Percentiles rank a stretch among this genome's conserved stretches.
Conservation (phyloP, 2,329 filamentous ascomycete species). For the Stenocarpella maydis region DNA sequence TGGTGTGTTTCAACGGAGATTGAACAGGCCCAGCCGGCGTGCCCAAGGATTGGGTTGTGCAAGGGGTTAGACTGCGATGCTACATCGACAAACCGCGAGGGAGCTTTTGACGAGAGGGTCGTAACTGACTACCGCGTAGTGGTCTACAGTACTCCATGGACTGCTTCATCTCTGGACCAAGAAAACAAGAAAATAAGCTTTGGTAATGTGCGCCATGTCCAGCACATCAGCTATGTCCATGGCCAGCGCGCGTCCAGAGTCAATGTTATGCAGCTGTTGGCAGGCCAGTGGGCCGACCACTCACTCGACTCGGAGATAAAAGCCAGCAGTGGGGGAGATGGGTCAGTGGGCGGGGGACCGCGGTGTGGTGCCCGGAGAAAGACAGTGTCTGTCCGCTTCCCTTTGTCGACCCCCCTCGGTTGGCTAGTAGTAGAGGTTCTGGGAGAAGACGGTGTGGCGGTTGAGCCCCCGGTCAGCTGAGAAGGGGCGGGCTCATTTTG, state of each 20-base stretch:
- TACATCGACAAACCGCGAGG: slow-evolving; percentile 5
- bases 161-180: background rate
- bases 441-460: slow-evolving; percentile 1
- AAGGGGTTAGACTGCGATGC: slow-evolving; percentile 5
- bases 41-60: slow-evolving; percentile 8
- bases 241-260: slow-evolving; percentile 1
- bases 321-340: slow-evolving; percentile 20
- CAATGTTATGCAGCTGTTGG: background rate
- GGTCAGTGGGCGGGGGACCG: slow-evolving; percentile 10
- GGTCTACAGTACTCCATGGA: background rate
- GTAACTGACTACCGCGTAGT: slow-evolving; percentile 2
- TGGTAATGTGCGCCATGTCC: background rate
- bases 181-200: slow-evolving; percentile 15
- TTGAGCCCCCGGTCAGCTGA: slow-evolving; percentile 6
- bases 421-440: slow-evolving; percentile 11
- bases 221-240: background rate
- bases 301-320: slow-evolving; percentile 6
- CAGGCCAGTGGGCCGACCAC: background rate
- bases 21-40: slow-evolving; percentile 22
- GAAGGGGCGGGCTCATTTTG: slow-evolving; percentile 21
- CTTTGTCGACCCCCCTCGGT: slow-evolving; percentile 14
- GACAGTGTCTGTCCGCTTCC: background rate
- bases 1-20: slow-evolving; percentile 16
- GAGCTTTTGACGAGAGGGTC: slow-evolving; percentile 27
- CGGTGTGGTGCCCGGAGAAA: slow-evolving; percentile 6